Evolutionary conservation across 306 rosid species (phyloP).

Genomic region (Cyclanthera cordifolia): DNA sequence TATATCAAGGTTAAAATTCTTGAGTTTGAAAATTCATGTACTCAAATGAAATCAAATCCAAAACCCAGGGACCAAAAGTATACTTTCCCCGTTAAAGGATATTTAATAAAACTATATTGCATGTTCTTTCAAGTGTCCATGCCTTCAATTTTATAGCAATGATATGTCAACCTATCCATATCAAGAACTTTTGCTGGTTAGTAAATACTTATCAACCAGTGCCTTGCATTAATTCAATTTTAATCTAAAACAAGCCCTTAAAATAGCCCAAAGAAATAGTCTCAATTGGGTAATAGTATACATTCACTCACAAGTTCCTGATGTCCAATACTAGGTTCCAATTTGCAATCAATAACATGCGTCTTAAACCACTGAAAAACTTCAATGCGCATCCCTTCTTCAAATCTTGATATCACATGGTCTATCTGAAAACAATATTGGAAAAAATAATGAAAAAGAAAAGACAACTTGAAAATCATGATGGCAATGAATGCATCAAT

Average conservation of each 20-base stretch:
- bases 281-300: not conserved
- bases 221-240: not conserved
- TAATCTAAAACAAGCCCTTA: not conserved
- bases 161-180: not conserved
- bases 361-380: slow-evolving; percentile 66
- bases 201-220: not conserved
- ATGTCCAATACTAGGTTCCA: slow-evolving; percentile 67
- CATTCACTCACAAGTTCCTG: slow-evolving; percentile 76
- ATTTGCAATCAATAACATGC: slow-evolving; percentile 54
- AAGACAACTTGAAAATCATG: slow-evolving; percentile 20
- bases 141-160: not conserved
- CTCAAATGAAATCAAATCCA: too few species aligned
- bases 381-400: slow-evolving; percentile 37
- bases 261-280: not conserved
- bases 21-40: too few species aligned
- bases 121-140: not conserved
- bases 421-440: slow-evolving; percentile 49
- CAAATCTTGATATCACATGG: slow-evolving; percentile 41
- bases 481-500: not conserved
- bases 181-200: not conserved
- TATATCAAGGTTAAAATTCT: too few species aligned
- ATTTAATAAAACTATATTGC: not conserved
- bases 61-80: too few species aligned
- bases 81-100: not conserved
- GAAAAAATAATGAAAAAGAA: slow-evolving; percentile 1